phyloP scores from a whole-genome alignment of 2,329 filamentous ascomycete species.

The Colletotrichum truncatum region DNA sequence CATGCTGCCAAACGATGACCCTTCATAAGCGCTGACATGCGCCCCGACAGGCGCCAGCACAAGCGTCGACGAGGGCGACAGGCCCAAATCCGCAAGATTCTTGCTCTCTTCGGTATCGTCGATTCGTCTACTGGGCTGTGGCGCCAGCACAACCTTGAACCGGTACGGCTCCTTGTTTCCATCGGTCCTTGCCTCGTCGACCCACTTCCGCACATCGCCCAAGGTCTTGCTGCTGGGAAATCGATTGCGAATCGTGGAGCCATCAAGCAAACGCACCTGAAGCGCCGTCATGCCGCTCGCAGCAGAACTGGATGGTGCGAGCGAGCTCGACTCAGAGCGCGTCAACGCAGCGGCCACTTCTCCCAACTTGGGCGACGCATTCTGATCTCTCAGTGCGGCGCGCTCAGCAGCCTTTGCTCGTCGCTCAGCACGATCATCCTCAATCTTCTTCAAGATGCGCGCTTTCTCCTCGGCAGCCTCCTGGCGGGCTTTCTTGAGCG shows the following conservation, averaged over 20 bases:
- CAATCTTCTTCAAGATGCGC: conserved; percentile 78
- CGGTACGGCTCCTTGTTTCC: conserved; percentile 72
- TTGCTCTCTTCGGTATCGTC: conserved; percentile 78
- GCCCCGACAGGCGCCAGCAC: conserved; percentile 77
- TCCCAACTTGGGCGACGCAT: conserved; percentile 36
- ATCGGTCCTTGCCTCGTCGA: conserved; percentile 70
- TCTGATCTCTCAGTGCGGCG: conserved; percentile 48
- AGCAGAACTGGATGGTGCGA: conserved; percentile 36
- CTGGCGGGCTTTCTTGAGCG: conserved; percentile 70
- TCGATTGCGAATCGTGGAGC: conserved; percentile 77
- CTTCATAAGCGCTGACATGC: conserved; percentile 52
- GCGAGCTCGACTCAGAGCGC: conserved; percentile 43
- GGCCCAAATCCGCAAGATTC: conserved; percentile 73
- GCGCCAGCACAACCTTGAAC: conserved; percentile 85
- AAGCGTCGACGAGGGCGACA: conserved; percentile 83
- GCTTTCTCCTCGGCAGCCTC: conserved; percentile 75
- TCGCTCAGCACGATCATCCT: conserved; percentile 78
- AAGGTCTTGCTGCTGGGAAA: conserved; percentile 73
- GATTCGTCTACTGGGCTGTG: conserved; percentile 78
- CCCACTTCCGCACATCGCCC: conserved; percentile 77
- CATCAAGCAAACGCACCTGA: conserved; percentile 86
- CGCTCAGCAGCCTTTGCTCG: conserved; percentile 63
- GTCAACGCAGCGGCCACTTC: conserved; percentile 41
- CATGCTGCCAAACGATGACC: conserved; percentile 32
- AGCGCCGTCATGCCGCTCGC: conserved; percentile 58